Base-by-base conservation (phyloP, 2,329 filamentous ascomycete species). In the Bretziella fagacearum region DNA sequence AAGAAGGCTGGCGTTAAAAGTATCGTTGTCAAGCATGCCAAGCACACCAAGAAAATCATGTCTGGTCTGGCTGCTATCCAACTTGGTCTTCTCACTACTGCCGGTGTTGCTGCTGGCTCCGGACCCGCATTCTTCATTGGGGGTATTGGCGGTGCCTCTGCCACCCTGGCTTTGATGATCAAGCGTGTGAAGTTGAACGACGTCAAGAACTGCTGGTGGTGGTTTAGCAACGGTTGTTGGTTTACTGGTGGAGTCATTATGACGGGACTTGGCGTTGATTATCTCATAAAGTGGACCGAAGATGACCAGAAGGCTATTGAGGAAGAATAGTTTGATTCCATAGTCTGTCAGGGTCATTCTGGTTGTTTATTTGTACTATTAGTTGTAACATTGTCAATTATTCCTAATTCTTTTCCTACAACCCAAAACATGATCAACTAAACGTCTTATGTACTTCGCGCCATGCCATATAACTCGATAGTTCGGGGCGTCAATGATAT, bases 1-100 rank as follows among this genome's bases (percentile, higher is more conserved):
- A 77, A 70, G 52, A 86, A 85, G 60, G 84, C 80, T 0, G 86
- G 85, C 6, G 91, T 93, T 63, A 93, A 89, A 66, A 84, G 79
- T 56, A 91, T 93, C 55, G 85, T 82, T 1, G 66, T 93, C 32
- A 80, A 81, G 58, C 84, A 93, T 55, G 79, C 83, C 52, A 69
- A 73, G 4, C 71, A 86, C 52, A 87, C 84, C 1, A 93, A 91
- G 62, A 65, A 75, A 45, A 77, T 93, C 6, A 63, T 93, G 49
- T 73, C 73, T 1, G 81, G 79, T 0, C 64, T 91, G 27, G 83
- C 80, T 3, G 67, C 71, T 1, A 66, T 73, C 6, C 84, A 93
- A 59, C 63, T 89, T 10, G 71, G 71, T 2, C 62, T 91, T 11
- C 66, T 93, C 29, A 74, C 74, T 3, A 77, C 73, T 2, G 81